These are phyloP conservation scores for Sarocladium brachiariae DNA, from an alignment of 2,329 filamentous ascomycete genomes.

Conservation along the genomic window DNA sequence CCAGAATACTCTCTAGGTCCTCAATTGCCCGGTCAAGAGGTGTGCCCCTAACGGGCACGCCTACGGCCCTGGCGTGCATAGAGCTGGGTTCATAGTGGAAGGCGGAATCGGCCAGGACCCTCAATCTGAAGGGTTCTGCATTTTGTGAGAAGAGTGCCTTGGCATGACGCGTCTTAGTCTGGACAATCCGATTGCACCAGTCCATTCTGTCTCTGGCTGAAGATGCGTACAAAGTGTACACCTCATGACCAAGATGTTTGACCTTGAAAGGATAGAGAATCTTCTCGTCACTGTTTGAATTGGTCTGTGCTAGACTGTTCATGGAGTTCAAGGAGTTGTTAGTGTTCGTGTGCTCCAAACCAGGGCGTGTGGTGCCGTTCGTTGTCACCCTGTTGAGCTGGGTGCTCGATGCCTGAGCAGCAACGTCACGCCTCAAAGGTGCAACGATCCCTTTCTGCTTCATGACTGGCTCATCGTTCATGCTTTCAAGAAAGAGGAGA, in stretches of 20 bases:
- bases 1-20: conserved; percentile 77
- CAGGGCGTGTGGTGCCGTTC: conserved; percentile 46
- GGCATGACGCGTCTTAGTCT: conserved; percentile 91
- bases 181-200: conserved; percentile 90
- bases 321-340: conserved; percentile 55
- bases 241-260: conserved; percentile 90
- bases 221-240: conserved; percentile 84
- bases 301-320: conserved; percentile 30
- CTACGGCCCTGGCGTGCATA: conserved; percentile 50
- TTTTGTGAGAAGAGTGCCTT: conserved; percentile 85
- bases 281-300: conserved; percentile 64
- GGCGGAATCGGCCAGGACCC: conserved; percentile 85
- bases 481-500: conserved; percentile 82
- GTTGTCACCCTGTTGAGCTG: conserved; percentile 50
- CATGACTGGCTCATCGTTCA: conserved; percentile 83
- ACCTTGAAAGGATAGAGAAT: conserved; percentile 91
- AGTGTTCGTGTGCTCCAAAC: conserved; percentile 62
- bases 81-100: conserved; percentile 71
- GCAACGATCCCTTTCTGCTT: conserved; percentile 71
- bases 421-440: conserved; percentile 51
- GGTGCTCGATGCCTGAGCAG: conserved; percentile 49
- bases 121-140: conserved; percentile 87
- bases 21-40: conserved; percentile 85
- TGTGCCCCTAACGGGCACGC: conserved; percentile 79
- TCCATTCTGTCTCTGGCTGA: conserved; percentile 68